These are phyloP conservation scores for Albifimbria verrucaria DNA, from an alignment of 2,329 filamentous ascomycete genomes.

Conservation along the genomic window DNA sequence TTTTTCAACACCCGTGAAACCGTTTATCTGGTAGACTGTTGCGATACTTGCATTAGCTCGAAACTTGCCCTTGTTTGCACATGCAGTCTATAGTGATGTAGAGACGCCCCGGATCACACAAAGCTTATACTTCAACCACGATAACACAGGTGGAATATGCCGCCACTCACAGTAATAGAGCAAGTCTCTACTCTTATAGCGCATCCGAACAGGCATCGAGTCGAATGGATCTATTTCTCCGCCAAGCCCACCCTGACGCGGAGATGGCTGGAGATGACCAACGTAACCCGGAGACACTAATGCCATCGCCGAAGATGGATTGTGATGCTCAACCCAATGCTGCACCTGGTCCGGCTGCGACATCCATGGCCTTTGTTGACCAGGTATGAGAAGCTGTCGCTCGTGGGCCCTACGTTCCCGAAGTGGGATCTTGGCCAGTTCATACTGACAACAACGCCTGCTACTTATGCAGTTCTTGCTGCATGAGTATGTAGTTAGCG, in stretches of 20 bases:
- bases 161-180: background rate
- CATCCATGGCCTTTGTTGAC: background rate
- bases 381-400: background rate
- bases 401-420: background rate
- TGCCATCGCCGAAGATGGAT: background rate
- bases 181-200: background rate
- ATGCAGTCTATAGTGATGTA: background rate
- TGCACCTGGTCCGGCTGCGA: background rate
- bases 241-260: background rate
- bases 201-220: background rate
- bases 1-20: background rate
- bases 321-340: background rate
- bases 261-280: background rate
- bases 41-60: background rate
- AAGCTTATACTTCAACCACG: background rate
- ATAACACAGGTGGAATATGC: background rate
- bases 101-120: background rate
- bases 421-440: background rate
- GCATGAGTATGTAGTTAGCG: background rate
- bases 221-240: background rate
- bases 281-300: background rate
- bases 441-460: background rate
- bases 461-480: background rate
- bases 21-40: background rate
- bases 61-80: no score